phyloP scores from a whole-genome alignment of 2,329 filamentous ascomycete genomes.

The Atkinsonella hypoxylon region DNA sequence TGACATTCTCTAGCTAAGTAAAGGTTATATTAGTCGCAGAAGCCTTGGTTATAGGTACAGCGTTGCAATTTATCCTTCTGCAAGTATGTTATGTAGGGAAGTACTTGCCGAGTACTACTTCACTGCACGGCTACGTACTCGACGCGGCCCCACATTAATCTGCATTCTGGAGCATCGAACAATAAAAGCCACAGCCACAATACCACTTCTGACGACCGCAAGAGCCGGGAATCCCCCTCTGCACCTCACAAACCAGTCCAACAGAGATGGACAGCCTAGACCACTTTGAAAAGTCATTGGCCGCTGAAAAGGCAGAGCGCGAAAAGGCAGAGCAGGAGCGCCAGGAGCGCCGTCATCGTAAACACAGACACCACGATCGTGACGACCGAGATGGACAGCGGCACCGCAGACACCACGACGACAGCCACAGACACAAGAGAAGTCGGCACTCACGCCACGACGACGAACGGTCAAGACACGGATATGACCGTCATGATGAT shows the following conservation, averaged over 20 bases:
- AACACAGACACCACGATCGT: slow-evolving; percentile 36
- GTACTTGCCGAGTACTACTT: no score
- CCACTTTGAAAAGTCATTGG: slow-evolving; percentile 70
- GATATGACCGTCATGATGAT: slow-evolving; percentile 21
- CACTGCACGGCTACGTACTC: no score
- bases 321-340: slow-evolving; percentile 34
- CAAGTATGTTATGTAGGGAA: no score
- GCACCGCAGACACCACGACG: slow-evolving; percentile 21
- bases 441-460: slow-evolving; percentile 35
- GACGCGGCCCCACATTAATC: no score
- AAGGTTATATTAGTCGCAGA: no score
- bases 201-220: no score
- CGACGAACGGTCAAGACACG: slow-evolving; percentile 29
- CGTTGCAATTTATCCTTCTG: no score
- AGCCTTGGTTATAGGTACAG: no score
- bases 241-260: background rate
- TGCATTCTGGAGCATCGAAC: no score
- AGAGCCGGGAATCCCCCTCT: no score
- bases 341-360: slow-evolving; percentile 29
- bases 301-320: slow-evolving; percentile 46
- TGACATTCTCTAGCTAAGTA: no score
- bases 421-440: slow-evolving; percentile 50
- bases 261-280: slow-evolving; percentile 39
- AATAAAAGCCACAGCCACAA: no score
- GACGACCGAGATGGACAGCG: slow-evolving; percentile 21